phyloP scores from a whole-genome alignment of 768 basidiomycete genomes.

The Lactarius sanguifluus region DNA sequence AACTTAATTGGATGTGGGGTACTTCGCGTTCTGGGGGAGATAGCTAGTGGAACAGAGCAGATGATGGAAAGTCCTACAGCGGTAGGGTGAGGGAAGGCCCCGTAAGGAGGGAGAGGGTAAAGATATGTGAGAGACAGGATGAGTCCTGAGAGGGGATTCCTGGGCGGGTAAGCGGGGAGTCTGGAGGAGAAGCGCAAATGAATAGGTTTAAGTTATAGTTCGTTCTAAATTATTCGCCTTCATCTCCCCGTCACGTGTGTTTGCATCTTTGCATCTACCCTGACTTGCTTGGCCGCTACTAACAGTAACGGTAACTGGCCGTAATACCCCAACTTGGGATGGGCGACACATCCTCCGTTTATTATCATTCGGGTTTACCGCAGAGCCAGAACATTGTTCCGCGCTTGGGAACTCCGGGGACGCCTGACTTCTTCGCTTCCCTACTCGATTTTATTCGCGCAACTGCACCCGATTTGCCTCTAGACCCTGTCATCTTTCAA shows the following conservation, averaged over 20 bases:
- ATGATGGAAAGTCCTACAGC: constrained; percentile 3
- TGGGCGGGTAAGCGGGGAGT: background rate
- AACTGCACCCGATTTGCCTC: constrained; percentile 48
- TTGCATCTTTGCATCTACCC: background rate
- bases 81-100: constrained; percentile 3
- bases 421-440: constrained; percentile 32
- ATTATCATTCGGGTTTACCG: constrained; percentile 13
- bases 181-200: background rate
- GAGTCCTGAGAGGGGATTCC: background rate
- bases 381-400: constrained; percentile 2
- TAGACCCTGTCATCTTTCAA: constrained; percentile 64
- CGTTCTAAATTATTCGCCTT: constrained; percentile 1
- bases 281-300: background rate
- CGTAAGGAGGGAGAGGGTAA: constrained; percentile 8
- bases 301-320: background rate
- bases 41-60: background rate
- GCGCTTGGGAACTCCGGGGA: constrained; percentile 23
- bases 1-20: constrained; percentile 3
- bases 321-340: background rate
- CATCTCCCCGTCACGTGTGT: constrained; percentile 23
- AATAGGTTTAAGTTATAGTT: constrained; percentile 2
- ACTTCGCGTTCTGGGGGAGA: constrained; percentile 1
- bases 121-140: constrained; percentile 2
- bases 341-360: constrained; percentile 12
- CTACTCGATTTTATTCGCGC: constrained; percentile 48